Base-by-base conservation (phyloP, 1,284 basidiomycete species). In the Testicularia cyperi region DNA sequence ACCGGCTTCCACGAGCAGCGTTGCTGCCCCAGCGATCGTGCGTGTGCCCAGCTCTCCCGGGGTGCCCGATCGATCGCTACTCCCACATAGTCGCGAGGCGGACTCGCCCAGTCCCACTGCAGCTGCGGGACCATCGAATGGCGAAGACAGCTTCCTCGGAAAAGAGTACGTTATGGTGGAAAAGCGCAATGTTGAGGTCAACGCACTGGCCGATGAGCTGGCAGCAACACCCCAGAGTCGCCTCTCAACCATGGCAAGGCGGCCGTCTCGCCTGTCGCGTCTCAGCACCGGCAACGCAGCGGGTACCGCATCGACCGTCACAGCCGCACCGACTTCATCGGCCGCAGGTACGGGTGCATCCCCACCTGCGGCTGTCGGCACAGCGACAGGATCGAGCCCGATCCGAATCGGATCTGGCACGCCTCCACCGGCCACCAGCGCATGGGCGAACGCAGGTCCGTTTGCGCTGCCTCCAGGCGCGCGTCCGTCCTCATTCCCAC, bases 121-220 rank as follows among this genome's bases (percentile, higher is more conserved):
- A 14, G 19, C 38, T 9, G 37, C 38, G n/a, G 19, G 31, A 2
- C 51, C 47, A 1, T 23, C 38, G 12, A 45, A 42, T 8, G 51
- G 47, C 20, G 61, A 67, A 19, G 65, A 67, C 33, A 63, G 56
- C 38, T 62, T 77, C n/a, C 62, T 78, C 5, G 77, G 77, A 1
- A 69, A 70, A 21, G 82, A 82, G 38, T 83, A 82, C 61, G 82
- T 83, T 5, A 79, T 83, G 25, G 79, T 83, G 12, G 82, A 83
- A 71, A 83, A 82, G 72, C 74, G 80, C 24, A 81, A 79, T 2
- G 81, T 83, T 10, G 81, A 83, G 69, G 80, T 82, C 57, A 82
- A 83, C 44, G 80, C 80, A 8, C 68, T 83, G 10, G 82, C 82
- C 5, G 82, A 83, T 65, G 81, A 67, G 27, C 32, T 70, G 23